Conservation (phyloP, 768 basidiomycete species). For the Boletus rufocinnamomeus region DNA sequence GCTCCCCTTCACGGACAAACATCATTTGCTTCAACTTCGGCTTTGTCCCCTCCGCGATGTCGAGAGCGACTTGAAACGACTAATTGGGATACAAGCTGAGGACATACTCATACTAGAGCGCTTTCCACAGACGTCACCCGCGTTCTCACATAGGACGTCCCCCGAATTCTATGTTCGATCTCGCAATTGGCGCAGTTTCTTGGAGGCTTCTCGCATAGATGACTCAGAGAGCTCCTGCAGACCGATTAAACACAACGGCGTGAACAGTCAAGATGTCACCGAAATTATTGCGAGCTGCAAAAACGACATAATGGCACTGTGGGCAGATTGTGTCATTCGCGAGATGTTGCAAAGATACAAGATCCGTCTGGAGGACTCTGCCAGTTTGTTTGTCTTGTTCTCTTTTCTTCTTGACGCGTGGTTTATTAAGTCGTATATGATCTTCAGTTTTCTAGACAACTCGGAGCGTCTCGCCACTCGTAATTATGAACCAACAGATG, state of each 20-base stretch:
- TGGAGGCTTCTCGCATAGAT: constrained; percentile 26
- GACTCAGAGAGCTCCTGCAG: constrained; percentile 10
- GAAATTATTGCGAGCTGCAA: constrained; percentile 58
- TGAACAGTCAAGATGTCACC: constrained; percentile 43
- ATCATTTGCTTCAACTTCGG: constrained; percentile 56
- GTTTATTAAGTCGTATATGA: background rate
- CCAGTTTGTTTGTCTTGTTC: constrained; percentile 57
- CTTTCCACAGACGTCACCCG: constrained; percentile 43
- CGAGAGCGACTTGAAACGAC: constrained; percentile 62
- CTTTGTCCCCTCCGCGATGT: constrained; percentile 64
- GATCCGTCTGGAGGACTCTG: constrained; percentile 59
- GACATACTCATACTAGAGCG: constrained; percentile 36
- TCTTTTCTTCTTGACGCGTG: background rate
- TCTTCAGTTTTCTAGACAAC: constrained; percentile 64
- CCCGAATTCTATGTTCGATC: constrained; percentile 57
- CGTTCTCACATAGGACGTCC: constrained; percentile 35
- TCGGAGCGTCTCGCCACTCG: constrained; percentile 62
- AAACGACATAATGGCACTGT: constrained; percentile 64
- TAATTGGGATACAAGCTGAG: constrained; percentile 49
- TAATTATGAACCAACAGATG: constrained; percentile 68
- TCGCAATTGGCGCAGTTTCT: constrained; percentile 44
- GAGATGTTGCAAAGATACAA: constrained; percentile 47
- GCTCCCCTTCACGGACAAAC: constrained; percentile 49
- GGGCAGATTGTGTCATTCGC: constrained; percentile 60
- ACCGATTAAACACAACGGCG: constrained; percentile 20